Conservation (phyloP, 345 rosid genomes). For the Lagerstroemia speciosa region DNA sequence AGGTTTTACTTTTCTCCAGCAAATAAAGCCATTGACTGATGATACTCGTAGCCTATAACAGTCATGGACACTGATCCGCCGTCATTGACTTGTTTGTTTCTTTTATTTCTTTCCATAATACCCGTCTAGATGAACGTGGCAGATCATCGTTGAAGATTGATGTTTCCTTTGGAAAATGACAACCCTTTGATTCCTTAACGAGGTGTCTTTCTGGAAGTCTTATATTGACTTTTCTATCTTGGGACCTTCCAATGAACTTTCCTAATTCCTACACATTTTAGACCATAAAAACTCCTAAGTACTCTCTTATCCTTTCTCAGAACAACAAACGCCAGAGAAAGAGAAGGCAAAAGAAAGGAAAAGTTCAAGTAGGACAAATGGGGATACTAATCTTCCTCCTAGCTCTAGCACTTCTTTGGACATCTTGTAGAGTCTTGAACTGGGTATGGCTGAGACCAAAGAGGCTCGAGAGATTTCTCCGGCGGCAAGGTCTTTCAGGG, state of each 20-base stretch:
- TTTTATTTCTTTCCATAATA: no score
- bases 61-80: no score
- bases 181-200: not conserved
- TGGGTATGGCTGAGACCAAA: conserved; percentile 15
- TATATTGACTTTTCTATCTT: not conserved
- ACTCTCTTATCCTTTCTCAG: not conserved
- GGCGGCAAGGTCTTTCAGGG: conserved; percentile 12
- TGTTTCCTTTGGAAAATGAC: not conserved
- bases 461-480: conserved; percentile 11
- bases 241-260: not conserved
- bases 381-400: not conserved
- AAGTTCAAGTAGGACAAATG: not conserved
- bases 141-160: not conserved
- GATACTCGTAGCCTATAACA: not conserved
- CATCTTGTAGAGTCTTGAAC: conserved; percentile 1
- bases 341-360: not conserved
- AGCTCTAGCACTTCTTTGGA: not conserved
- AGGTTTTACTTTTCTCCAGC: not conserved
- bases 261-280: not conserved
- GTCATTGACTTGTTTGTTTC: no score
- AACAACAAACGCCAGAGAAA: not conserved
- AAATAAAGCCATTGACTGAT: not conserved
- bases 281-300: not conserved
- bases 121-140: not conserved
- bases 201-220: not conserved